phyloP scores from a whole-genome alignment of 768 basidiomycete species.

The Leccinum uliginosum region DNA sequence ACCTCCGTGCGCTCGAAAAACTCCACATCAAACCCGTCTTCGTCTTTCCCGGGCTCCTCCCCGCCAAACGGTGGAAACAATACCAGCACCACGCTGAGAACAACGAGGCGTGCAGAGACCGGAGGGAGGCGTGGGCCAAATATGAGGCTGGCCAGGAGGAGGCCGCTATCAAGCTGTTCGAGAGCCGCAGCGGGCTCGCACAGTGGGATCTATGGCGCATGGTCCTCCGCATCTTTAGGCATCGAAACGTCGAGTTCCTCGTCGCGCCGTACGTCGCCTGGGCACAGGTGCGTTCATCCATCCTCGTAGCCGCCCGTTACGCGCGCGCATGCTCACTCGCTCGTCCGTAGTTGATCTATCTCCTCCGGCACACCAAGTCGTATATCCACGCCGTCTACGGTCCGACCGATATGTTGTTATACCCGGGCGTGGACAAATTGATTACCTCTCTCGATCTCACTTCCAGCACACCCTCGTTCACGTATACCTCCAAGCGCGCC shows the following conservation, averaged over 20 bases:
- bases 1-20: slow-evolving; percentile 87
- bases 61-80: slow-evolving; percentile 66
- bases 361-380: slow-evolving; percentile 86
- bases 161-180: slow-evolving; percentile 79
- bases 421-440: slow-evolving; percentile 82
- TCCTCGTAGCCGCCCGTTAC: neutral
- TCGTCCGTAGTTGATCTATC: slow-evolving; percentile 77
- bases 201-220: slow-evolving; percentile 96
- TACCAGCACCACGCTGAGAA: slow-evolving; percentile 50
- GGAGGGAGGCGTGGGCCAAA: slow-evolving; percentile 85
- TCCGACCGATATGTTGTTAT: slow-evolving; percentile 85
- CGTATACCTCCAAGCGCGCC: slow-evolving; percentile 75
- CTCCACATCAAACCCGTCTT: slow-evolving; percentile 97
- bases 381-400: slow-evolving; percentile 95
- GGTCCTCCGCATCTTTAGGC: slow-evolving; percentile 87
- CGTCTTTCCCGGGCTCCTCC: slow-evolving; percentile 87
- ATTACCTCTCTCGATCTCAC: slow-evolving; percentile 84
- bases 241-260: slow-evolving; percentile 93
- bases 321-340: slow-evolving; percentile 3
- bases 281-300: slow-evolving; percentile 73
- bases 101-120: slow-evolving; percentile 66
- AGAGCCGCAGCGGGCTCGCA: slow-evolving; percentile 61
- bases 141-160: slow-evolving; percentile 94
- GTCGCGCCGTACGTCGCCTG: slow-evolving; percentile 94
- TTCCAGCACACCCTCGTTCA: slow-evolving; percentile 65